These are phyloP conservation scores for Floccularia luteovirens DNA, from an alignment of 768 basidiomycete species.

Conservation along the genomic window DNA sequence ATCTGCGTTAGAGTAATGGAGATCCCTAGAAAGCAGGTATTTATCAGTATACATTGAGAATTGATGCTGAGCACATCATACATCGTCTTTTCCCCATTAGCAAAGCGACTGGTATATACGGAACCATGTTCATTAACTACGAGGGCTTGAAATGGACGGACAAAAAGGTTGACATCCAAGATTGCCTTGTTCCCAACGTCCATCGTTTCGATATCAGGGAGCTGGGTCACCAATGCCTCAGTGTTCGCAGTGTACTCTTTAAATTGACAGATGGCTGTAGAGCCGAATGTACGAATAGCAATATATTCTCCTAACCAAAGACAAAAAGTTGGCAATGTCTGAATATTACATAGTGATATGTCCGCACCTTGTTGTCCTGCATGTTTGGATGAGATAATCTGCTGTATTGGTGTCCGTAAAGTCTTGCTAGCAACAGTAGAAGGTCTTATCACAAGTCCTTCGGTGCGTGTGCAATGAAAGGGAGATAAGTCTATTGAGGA, in stretches of 20 bases:
- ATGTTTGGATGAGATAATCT: conserved; percentile 36
- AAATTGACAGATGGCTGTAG: conserved; percentile 32
- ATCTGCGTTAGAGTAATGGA: conserved; percentile 6
- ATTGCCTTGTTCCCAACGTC: conserved; percentile 31
- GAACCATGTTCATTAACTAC: conserved; percentile 43
- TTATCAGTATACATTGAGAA: neutral
- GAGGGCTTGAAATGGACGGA: conserved; percentile 23
- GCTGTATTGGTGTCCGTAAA: conserved; percentile 66
- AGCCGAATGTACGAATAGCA: conserved; percentile 40
- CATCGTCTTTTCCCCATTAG: conserved; percentile 29
- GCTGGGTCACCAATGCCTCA: conserved; percentile 8
- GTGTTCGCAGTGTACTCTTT: conserved; percentile 5
- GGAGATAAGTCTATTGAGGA: conserved; percentile 40
- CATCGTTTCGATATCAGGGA: conserved; percentile 28
- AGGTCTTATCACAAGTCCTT: conserved; percentile 28
- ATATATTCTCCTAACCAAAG: conserved; percentile 18
- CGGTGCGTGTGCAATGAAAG: conserved; percentile 18
- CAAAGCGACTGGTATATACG: conserved; percentile 38
- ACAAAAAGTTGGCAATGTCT: neutral
- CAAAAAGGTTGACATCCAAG: conserved; percentile 39
- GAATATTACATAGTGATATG: neutral
- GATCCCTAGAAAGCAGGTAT: conserved; percentile 3
- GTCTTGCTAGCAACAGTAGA: conserved; percentile 28
- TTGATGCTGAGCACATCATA: conserved; percentile 19
- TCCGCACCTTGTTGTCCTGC: neutral